These are phyloP conservation scores for Moniliella sp. DNA, from an alignment of 1,284 basidiomycete species.

Conservation along the genomic window DNA sequence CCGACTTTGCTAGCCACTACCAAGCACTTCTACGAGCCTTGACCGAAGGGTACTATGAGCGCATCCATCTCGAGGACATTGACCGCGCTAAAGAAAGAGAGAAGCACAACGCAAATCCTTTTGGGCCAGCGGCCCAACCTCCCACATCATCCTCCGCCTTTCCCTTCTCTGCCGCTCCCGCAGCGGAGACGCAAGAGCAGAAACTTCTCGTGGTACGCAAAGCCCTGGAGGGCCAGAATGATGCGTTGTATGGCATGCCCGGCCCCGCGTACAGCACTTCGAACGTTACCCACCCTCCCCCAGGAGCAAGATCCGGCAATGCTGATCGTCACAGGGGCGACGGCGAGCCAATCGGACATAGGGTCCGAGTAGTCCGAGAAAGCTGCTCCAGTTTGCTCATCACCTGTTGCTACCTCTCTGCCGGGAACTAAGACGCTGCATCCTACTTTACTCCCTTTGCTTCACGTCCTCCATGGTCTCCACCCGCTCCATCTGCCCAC, in stretches of 20 bases:
- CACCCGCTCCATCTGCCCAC: slow-evolving; percentile 22
- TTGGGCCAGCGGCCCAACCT: too few species aligned
- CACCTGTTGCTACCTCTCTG: slow-evolving; percentile 8
- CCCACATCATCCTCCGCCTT: too few species aligned
- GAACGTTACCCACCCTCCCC: not conserved
- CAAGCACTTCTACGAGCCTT: slow-evolving; percentile 18
- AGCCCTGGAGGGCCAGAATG: not conserved
- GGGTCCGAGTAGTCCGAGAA: slow-evolving; percentile 19
- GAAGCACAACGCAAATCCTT: too few species aligned
- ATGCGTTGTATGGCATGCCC: not conserved
- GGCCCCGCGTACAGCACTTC: not conserved
- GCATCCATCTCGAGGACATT: slow-evolving; percentile 16
- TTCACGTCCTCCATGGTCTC: slow-evolving; percentile 22
- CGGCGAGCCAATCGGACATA: slow-evolving; percentile 11
- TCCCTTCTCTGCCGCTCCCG: too few species aligned
- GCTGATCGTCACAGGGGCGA: slow-evolving; percentile 14
- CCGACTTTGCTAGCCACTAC: slow-evolving; percentile 27
- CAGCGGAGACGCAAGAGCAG: not conserved
- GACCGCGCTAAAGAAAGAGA: too few species aligned
- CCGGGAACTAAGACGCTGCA: slow-evolving; percentile 7
- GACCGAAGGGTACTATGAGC: slow-evolving; percentile 20
- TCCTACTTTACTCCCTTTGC: slow-evolving; percentile 20
- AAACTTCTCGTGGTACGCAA: not conserved
- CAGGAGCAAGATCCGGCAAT: slow-evolving; percentile 17
- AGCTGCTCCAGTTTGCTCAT: slow-evolving; percentile 28